phyloP scores from a whole-genome alignment of 1,284 basidiomycete species.

The Butyriboletus appendiculatus region DNA sequence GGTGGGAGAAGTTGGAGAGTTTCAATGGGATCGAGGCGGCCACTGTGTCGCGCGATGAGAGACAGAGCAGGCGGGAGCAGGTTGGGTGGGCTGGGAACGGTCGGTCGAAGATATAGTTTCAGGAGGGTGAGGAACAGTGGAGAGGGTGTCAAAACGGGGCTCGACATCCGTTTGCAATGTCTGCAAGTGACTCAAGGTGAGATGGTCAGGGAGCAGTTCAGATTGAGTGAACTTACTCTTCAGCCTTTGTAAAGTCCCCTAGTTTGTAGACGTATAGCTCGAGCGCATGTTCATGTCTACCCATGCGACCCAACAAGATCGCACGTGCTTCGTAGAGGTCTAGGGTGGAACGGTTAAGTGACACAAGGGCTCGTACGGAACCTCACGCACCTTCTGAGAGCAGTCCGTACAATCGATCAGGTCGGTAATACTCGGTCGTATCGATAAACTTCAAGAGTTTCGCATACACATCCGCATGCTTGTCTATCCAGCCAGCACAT shows the following conservation, averaged over 20 bases:
- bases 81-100: constrained; percentile 45
- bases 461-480: constrained; percentile 51
- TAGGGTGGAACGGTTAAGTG: constrained; percentile 26
- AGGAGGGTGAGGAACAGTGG: constrained; percentile 85
- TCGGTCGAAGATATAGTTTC: constrained; percentile 84
- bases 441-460: constrained; percentile 78
- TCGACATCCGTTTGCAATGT: constrained; percentile 84
- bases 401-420: constrained; percentile 78
- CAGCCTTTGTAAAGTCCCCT: constrained; percentile 81
- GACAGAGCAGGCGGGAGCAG: constrained; percentile 80
- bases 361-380: background rate
- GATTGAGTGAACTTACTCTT: constrained; percentile 58
- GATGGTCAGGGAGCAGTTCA: background rate
- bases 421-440: constrained; percentile 68
- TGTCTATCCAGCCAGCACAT: constrained; percentile 33
- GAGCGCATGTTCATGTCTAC: constrained; percentile 90
- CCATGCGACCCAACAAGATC: constrained; percentile 85
- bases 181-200: constrained; percentile 41
- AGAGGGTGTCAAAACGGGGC: constrained; percentile 55
- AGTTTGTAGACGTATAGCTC: constrained; percentile 91
- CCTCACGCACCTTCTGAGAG: constrained; percentile 69
- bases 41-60: constrained; percentile 82
- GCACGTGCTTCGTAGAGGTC: constrained; percentile 89
- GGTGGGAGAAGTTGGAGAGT: constrained; percentile 88
- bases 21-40: constrained; percentile 76